Conservation (phyloP, 345 rosid genomes). For the Boechera stricta region DNA sequence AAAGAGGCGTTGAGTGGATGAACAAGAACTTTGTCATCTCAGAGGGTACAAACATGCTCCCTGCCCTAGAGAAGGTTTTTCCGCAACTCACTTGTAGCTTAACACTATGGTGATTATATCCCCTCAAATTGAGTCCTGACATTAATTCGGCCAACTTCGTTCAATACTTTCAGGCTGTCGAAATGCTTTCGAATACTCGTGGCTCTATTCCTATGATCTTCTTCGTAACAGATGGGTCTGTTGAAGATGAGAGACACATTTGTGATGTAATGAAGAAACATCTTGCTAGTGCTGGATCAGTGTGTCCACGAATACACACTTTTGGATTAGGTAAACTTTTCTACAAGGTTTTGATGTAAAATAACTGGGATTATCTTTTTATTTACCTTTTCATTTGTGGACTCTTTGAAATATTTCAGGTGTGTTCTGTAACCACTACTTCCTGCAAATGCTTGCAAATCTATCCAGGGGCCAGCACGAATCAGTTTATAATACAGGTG, state of each 20-base stretch:
- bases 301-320: slow-evolving; percentile 73
- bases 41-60: slow-evolving; percentile 72
- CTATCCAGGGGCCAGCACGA: slow-evolving; percentile 74
- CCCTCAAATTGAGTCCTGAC: slow-evolving; percentile 17
- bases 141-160: slow-evolving; percentile 8
- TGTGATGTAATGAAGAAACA: slow-evolving; percentile 72
- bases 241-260: slow-evolving; percentile 87
- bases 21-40: slow-evolving; percentile 61
- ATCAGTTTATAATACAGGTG: slow-evolving; percentile 59
- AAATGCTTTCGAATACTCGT: slow-evolving; percentile 65
- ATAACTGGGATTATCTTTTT: slow-evolving; percentile 13
- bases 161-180: slow-evolving; percentile 77
- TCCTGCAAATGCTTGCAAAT: slow-evolving; percentile 75
- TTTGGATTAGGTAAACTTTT: slow-evolving; percentile 78
- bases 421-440: slow-evolving; percentile 87
- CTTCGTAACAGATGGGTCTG: slow-evolving; percentile 90
- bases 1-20: slow-evolving; percentile 77
- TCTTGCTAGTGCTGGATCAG: slow-evolving; percentile 54
- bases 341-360: background rate
- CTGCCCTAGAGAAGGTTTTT: slow-evolving; percentile 77
- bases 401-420: slow-evolving; percentile 55
- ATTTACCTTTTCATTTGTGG: slow-evolving; percentile 4
- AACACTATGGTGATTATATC: background rate
- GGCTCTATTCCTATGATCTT: slow-evolving; percentile 80
- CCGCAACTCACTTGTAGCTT: slow-evolving; percentile 20